phyloP scores from a whole-genome alignment of 2,329 filamentous ascomycete genomes.

The Hymenoscyphus fructigenus region DNA sequence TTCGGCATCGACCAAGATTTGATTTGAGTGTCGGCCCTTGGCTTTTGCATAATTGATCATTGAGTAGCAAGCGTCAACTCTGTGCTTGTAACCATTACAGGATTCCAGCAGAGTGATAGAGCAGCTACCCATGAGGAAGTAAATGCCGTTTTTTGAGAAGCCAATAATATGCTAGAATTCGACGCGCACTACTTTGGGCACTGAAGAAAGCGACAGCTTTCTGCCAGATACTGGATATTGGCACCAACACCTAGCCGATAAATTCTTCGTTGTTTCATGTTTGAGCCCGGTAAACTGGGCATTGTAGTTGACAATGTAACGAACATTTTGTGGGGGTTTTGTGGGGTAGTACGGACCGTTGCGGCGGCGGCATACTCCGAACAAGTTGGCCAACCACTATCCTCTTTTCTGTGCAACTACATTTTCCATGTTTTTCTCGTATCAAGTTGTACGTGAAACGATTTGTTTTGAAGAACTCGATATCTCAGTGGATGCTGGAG shows the following conservation, averaged over 20 bases:
- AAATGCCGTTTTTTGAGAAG: neutral
- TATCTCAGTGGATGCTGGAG: neutral
- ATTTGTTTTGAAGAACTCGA: neutral
- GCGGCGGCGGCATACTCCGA: constrained; percentile 1
- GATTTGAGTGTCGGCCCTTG: neutral
- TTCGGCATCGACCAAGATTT: neutral
- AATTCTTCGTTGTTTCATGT: constrained; percentile 1
- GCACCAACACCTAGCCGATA: neutral
- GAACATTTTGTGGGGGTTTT: neutral
- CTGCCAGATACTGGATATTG: neutral
- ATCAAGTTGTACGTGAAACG: neutral
- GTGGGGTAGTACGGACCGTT: neutral
- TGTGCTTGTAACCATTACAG: constrained; percentile 1
- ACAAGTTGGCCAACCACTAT: neutral
- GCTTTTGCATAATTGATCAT: neutral
- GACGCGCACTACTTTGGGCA: neutral
- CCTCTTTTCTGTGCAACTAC: neutral
- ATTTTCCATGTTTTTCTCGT: neutral
- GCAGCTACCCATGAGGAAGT: neutral
- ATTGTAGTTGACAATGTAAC: constrained; percentile 4
- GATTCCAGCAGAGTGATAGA: neutral
- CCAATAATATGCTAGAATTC: neutral
- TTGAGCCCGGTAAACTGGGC: neutral
- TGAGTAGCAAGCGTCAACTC: neutral
- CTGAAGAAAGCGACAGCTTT: neutral